Conservation (phyloP, 805 yeast species). For the Myxozyma geophila region DNA sequence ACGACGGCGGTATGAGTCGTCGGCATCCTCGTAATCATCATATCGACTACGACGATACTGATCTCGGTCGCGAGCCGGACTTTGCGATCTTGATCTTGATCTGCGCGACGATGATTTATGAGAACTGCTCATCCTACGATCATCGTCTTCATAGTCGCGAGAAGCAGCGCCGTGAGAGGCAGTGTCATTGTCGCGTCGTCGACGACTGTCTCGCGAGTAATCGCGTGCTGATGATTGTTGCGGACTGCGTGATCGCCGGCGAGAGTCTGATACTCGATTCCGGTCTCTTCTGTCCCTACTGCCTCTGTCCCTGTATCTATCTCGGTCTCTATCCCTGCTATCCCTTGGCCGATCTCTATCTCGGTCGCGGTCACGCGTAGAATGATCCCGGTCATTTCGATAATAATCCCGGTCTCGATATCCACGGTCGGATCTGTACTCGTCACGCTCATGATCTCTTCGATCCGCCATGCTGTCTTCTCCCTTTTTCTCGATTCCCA, state of each 20-base stretch:
- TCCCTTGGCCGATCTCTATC: not conserved
- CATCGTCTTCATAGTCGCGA: not conserved
- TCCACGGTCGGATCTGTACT: conserved; percentile 10
- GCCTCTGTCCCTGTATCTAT: conserved; percentile 6
- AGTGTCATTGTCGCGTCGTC: not conserved
- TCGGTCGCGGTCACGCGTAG: not conserved
- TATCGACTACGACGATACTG: not conserved
- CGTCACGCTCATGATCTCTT: not conserved
- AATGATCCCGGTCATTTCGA: conserved; percentile 3
- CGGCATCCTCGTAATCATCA: not conserved
- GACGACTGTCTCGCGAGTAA: not conserved
- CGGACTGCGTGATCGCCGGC: conserved; percentile 1
- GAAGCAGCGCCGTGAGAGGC: not conserved
- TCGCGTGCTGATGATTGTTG: not conserved
- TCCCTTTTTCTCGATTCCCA: not conserved
- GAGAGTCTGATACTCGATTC: conserved; percentile 1
- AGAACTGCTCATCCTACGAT: not conserved
- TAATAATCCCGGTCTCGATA: conserved; percentile 12
- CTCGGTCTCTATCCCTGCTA: conserved; percentile 2
- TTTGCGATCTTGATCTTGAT: not conserved
- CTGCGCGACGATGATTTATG: not conserved
- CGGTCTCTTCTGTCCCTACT: conserved; percentile 1
- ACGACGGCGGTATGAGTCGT: not conserved
- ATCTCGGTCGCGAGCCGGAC: not conserved
- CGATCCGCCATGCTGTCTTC: conserved; percentile 9